Evolutionary conservation across 495 filamentous ascomycete genomes (phyloP), one percentile per base, ranked within the genome.

Genomic region (Rhizodiscina lignyota): DNA sequence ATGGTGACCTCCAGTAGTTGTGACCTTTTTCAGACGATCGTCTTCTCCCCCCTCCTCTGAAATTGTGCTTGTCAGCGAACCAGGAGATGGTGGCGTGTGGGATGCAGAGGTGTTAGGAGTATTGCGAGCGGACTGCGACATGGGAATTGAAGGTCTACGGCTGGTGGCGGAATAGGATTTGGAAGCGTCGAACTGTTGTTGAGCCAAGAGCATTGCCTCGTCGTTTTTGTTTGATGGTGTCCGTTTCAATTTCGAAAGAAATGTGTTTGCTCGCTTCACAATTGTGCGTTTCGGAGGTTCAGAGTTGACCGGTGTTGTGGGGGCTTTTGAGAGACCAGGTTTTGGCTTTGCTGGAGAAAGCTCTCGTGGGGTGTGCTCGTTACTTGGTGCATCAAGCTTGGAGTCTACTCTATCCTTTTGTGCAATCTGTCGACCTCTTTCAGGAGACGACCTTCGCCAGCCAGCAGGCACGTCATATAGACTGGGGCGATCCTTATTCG

Each of bases 41-140:
- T 27, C 23, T 33, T 33, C 30, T 8, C 6, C 15, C 18, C n/a
- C 22, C 4, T 33, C 18, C 11, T 44, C 44, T 16, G 41, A 21
- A 15, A 51, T 48, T 15, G 48, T 51, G 39, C 48, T 48, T 8
- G 48, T 35, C 19, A 45, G 48, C 20, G 48, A 51, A 34, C 35
- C 27, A 3, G 48, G 45, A 1, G 45, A 45, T n/a, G 44, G 48
- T 8, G 48, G 48, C 2, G 41, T 38, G 36, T 44, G 38, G 5
- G 36, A 36, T 11, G 44, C 42, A 3, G 40, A 41, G 2, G 47
- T 44, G 17, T 36, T 44, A 12, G 47, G 40, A 1, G 47, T 29
- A 16, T 23, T 47, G 5, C 41, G 40, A 3, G 13, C 47, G 15
- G 47, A 44, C 4, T 44, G 17, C 8, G 47, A 50, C n/a, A 41